These are phyloP conservation scores for Pueraria montana DNA, from an alignment of 306 rosid species.

Conservation along the genomic window DNA sequence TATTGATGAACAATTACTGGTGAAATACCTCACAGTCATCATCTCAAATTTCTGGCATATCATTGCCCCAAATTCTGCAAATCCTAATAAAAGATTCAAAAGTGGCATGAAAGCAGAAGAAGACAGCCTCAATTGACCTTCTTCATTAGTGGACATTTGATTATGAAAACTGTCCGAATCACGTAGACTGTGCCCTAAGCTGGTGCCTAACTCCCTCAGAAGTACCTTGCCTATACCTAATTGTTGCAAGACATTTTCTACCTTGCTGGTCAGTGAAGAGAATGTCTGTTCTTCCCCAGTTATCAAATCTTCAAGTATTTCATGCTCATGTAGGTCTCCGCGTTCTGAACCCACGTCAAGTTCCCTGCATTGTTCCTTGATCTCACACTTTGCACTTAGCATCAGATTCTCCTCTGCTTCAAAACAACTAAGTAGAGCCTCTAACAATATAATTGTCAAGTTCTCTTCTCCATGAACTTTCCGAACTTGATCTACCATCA, in stretches of 20 bases:
- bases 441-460: conserved; percentile 48
- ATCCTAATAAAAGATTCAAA: conserved; percentile 50
- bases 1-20: conserved; percentile 5
- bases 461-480: conserved; percentile 48
- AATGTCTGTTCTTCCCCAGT: conserved; percentile 58
- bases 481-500: conserved; percentile 31
- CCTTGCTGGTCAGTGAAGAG: conserved; percentile 60
- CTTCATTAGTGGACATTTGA: conserved; percentile 35
- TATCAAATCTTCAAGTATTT: conserved; percentile 53
- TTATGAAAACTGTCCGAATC: conserved; percentile 34
- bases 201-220: conserved; percentile 49
- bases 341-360: conserved; percentile 61
- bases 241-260: conserved; percentile 62
- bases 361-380: conserved; percentile 51
- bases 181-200: conserved; percentile 49
- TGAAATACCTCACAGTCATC: conserved; percentile 61
- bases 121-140: conserved; percentile 30
- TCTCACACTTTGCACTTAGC: conserved; percentile 56
- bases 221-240: conserved; percentile 59
- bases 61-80: conserved; percentile 61
- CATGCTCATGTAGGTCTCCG: conserved; percentile 57
- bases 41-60: conserved; percentile 57
- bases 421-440: conserved; percentile 52
- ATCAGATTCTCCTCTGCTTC: conserved; percentile 62
- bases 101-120: conserved; percentile 45